Base-by-base conservation (phyloP, 73 alveolate genomes). In the Durusdinium trenchii region DNA sequence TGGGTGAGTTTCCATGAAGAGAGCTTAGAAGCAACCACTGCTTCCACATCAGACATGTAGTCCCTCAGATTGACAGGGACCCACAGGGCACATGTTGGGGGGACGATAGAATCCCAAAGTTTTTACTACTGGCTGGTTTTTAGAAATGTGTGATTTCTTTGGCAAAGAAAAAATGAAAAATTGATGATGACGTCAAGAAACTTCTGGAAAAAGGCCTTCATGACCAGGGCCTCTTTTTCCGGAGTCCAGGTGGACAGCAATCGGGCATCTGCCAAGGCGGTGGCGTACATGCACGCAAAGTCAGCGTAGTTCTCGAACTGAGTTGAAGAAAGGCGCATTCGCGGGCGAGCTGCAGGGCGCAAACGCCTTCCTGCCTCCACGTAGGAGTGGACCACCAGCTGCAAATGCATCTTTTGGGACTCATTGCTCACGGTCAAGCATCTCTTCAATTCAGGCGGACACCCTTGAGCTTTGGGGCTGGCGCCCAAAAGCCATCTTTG, bases 171-270 rank as follows among this genome's bases (percentile, higher is more conserved):
- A 16, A 12, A 16, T 57, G 69, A 57, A 26, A 57, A 57, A 23
- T 16, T 57, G 69, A 23, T 12, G 69, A 57, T 23, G 23, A 57
- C 23, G 23, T 23, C 69, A 57, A 57, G 86, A 6, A 3, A 79
- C 90, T 30, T 45, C 35, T 79, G 90, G 69, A 47, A 47, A 32
- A 79, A 79, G 30, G 90, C 90, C 69, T 79, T 79, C 90, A 79
- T 23, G 48, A 79, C 3, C 45, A 67, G 69, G 4, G 16, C 28
- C 47, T 79, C 90, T 32, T 79, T 79, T 46, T 45, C 90, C 16
- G 2, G 23, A 46, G 69, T 47, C 90, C 90, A 79, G 45, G 48
- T 46, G 90, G 69, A 47, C 40, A 79, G 46, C 1, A 23, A 18
- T 1, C 69, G 64, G 6, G 90, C 90, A 47, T 79, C 90, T 0